Conservation (phyloP, 108 stramenopile species). For the Skeletonema tropicum region DNA sequence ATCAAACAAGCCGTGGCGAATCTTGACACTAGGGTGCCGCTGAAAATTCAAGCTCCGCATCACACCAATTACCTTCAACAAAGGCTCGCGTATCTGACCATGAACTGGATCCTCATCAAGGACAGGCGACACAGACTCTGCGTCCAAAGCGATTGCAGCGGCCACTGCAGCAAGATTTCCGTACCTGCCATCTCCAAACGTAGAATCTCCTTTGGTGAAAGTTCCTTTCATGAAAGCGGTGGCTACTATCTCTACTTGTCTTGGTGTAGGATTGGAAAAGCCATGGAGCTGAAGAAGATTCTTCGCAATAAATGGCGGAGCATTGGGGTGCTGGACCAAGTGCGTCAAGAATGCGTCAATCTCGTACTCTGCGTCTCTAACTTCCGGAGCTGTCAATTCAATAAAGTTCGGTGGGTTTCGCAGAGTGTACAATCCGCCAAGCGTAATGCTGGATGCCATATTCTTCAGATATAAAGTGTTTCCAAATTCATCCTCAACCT, state of each 20-base stretch:
- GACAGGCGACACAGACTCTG: conserved; percentile 45
- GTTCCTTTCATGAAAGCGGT: conserved; percentile 46
- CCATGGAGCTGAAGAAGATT: conserved; percentile 69
- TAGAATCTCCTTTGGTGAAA: conserved; percentile 33
- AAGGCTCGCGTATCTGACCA: conserved; percentile 54
- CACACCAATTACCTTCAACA: conserved; percentile 54
- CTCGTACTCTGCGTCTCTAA: conserved; percentile 50
- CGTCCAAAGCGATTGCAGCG: conserved; percentile 56
- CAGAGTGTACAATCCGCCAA: conserved; percentile 33
- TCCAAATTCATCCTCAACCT: conserved; percentile 39
- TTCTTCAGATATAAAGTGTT: conserved; percentile 36
- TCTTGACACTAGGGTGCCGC: conserved; percentile 25
- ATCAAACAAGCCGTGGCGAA: conserved; percentile 29
- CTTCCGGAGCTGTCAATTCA: conserved; percentile 28
- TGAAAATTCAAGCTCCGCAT: conserved; percentile 51
- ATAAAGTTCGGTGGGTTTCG: conserved; percentile 42
- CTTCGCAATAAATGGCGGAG: conserved; percentile 64
- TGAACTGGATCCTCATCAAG: conserved; percentile 60
- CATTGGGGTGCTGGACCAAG: conserved; percentile 44
- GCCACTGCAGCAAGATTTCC: conserved; percentile 57
- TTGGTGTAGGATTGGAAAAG: conserved; percentile 73
- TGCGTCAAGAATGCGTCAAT: conserved; percentile 33
- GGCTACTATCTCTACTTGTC: conserved; percentile 52
- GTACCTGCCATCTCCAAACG: conserved; percentile 45
- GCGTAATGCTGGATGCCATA: conserved; percentile 6